phyloP scores from a whole-genome alignment of 2,329 filamentous ascomycete species.

The Alternaria novae-zelandiae region DNA sequence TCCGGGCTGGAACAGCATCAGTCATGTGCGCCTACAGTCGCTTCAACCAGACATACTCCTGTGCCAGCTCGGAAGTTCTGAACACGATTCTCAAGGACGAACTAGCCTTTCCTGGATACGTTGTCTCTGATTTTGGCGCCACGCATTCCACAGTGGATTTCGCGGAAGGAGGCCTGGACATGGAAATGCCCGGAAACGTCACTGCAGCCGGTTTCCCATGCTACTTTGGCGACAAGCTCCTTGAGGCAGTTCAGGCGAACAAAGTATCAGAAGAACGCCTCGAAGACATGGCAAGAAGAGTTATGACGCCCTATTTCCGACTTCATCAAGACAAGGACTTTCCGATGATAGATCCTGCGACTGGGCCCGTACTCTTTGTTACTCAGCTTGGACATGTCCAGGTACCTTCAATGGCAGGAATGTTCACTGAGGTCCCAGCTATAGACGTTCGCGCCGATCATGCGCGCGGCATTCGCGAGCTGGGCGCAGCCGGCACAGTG shows the following conservation, averaged over 20 bases:
- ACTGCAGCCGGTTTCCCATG: slow-evolving; percentile 12
- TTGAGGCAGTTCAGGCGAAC: slow-evolving; percentile 34
- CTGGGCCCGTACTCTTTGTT: slow-evolving; percentile 42
- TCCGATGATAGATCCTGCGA: slow-evolving; percentile 39
- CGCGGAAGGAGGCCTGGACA: slow-evolving; percentile 57
- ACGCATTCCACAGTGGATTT: slow-evolving; percentile 53
- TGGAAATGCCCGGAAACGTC: slow-evolving; percentile 52
- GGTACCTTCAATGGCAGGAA: background rate
- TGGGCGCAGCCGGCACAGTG: slow-evolving; percentile 51
- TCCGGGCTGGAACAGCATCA: slow-evolving; percentile 63
- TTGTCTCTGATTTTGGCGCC: slow-evolving; percentile 53
- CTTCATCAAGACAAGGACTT: slow-evolving; percentile 48
- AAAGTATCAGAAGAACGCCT: slow-evolving; percentile 50
- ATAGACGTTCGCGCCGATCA: slow-evolving; percentile 50
- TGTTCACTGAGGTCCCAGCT: slow-evolving; percentile 14
- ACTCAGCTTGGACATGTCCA: slow-evolving; percentile 19
- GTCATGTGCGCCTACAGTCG: slow-evolving; percentile 60
- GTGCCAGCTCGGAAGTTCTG: slow-evolving; percentile 49
- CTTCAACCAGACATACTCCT: slow-evolving; percentile 37
- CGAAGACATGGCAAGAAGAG: slow-evolving; percentile 55
- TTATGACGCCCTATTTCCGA: slow-evolving; percentile 55
- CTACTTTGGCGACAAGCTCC: slow-evolving; percentile 50
- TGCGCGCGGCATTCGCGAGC: slow-evolving; percentile 48
- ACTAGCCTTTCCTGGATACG: slow-evolving; percentile 56
- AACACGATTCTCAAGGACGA: slow-evolving; percentile 60